These are phyloP conservation scores for Trichoderma sp. DNA, from an alignment of 2,329 filamentous ascomycete species.

Conservation along the genomic window DNA sequence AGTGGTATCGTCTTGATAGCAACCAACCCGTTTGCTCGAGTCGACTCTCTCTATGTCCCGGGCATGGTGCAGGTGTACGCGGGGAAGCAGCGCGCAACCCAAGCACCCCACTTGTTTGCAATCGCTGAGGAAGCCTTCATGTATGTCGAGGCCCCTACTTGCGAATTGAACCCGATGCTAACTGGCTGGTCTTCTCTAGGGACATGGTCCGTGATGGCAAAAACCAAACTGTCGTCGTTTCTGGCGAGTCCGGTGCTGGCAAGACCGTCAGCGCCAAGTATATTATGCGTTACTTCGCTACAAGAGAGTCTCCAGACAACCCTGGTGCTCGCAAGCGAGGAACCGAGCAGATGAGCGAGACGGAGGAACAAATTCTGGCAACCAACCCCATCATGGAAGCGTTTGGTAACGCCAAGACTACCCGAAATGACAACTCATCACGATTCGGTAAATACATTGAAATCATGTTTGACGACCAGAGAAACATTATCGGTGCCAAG, in stretches of 20 bases:
- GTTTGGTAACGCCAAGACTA: constrained; percentile 99
- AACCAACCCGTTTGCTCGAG: constrained; percentile 94
- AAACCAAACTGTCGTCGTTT: constrained; percentile 99
- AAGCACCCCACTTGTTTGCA: constrained; percentile 96
- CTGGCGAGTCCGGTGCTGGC: constrained; percentile 95
- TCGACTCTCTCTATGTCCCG: constrained; percentile 96
- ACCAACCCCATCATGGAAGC: constrained; percentile 99
- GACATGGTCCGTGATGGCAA: constrained; percentile 95
- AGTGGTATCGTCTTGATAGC: constrained; percentile 98
- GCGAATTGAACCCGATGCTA: constrained; percentile 31
- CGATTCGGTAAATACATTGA: constrained; percentile 99
- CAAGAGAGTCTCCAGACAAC: constrained; percentile 88
- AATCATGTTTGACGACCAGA: constrained; percentile 96
- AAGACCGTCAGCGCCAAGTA: constrained; percentile 99
- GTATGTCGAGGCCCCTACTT: constrained; percentile 51
- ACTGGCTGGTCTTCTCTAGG: constrained; percentile 45
- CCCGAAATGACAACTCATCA: constrained; percentile 97
- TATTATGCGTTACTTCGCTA: constrained; percentile 99
- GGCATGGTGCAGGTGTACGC: constrained; percentile 99
- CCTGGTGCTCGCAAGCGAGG: constrained; percentile 76
- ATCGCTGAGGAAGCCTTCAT: constrained; percentile 99
- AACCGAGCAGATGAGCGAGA: constrained; percentile 86
- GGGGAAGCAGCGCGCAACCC: constrained; percentile 91
- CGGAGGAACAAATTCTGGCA: constrained; percentile 95
- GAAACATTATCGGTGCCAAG: constrained; percentile 95